Conservation (phyloP, 108 stramenopile species). For the Fistulifera pelliculosa region DNA sequence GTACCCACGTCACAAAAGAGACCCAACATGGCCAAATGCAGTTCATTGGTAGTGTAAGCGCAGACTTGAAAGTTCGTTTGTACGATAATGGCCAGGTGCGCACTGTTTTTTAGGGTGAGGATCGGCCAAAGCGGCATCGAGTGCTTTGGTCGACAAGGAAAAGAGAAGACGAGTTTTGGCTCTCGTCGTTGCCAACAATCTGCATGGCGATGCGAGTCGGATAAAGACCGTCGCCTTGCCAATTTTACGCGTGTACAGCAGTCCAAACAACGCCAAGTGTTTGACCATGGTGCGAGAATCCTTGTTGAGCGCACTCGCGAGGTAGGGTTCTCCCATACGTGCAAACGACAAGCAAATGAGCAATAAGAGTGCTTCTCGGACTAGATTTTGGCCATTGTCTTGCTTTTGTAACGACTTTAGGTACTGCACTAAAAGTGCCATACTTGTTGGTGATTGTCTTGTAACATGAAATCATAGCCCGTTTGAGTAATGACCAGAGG, state of each 20-base stretch:
- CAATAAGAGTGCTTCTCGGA: constrained; percentile 50
- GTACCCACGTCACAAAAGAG: constrained; percentile 77
- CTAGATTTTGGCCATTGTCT: constrained; percentile 29
- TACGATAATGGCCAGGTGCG: constrained; percentile 79
- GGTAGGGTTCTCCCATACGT: constrained; percentile 67
- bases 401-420: constrained; percentile 26
- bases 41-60: constrained; percentile 75
- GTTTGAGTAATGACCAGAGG: constrained; percentile 77
- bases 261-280: constrained; percentile 68
- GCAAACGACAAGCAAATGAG: constrained; percentile 65
- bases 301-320: constrained; percentile 40
- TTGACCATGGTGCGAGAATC: constrained; percentile 49
- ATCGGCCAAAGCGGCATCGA: constrained; percentile 53
- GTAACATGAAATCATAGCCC: constrained; percentile 84
- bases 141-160: constrained; percentile 44
- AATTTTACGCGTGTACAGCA: constrained; percentile 52
- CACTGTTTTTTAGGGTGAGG: constrained; percentile 51
- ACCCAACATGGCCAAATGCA: constrained; percentile 78
- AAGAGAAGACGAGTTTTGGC: constrained; percentile 19
- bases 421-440: constrained; percentile 84
- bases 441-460: constrained; percentile 67
- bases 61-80: constrained; percentile 89
- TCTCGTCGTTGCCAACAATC: constrained; percentile 29
- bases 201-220: constrained; percentile 76
- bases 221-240: constrained; percentile 57